phyloP scores from a whole-genome alignment of 306 rosid species.

The Mimosa pudica region DNA sequence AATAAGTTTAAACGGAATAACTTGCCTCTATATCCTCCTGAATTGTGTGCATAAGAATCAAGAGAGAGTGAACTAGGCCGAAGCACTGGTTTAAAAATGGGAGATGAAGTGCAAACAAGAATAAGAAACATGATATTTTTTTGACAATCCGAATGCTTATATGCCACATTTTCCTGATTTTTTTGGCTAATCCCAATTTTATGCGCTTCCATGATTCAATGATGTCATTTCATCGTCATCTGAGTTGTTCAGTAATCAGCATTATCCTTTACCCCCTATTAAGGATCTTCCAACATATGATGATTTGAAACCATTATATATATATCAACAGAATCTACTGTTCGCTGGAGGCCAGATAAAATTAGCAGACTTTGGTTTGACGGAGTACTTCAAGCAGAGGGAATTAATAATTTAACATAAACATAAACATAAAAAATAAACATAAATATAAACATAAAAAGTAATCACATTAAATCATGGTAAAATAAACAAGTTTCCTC shows the following conservation, averaged over 20 bases:
- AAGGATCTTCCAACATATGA: constrained; percentile 48
- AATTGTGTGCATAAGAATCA: constrained; percentile 54
- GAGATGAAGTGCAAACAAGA: constrained; percentile 55
- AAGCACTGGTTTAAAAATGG: constrained; percentile 46
- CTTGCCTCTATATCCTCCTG: constrained; percentile 92
- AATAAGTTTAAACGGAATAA: constrained; percentile 91
- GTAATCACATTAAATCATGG: too few species aligned
- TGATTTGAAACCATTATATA: too few species aligned
- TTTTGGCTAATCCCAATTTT: constrained; percentile 47
- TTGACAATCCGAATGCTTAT: constrained; percentile 60
- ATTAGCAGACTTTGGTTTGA: too few species aligned
- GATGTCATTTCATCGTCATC: constrained; percentile 51
- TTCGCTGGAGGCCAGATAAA: too few species aligned
- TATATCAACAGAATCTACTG: too few species aligned
- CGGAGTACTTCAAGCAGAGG: too few species aligned
- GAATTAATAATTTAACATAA: too few species aligned
- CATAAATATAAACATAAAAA: too few species aligned
- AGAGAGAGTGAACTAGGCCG: constrained; percentile 59
- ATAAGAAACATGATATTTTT: constrained; percentile 49
- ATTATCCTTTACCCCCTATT: constrained; percentile 51
- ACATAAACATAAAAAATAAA: too few species aligned
- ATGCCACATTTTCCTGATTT: constrained; percentile 56
- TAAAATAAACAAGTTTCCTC: too few species aligned
- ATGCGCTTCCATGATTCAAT: constrained; percentile 67
- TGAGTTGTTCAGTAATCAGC: constrained; percentile 46